These are phyloP conservation scores for Termitomyces sp. DNA, from an alignment of 768 basidiomycete genomes.

Conservation along the genomic window DNA sequence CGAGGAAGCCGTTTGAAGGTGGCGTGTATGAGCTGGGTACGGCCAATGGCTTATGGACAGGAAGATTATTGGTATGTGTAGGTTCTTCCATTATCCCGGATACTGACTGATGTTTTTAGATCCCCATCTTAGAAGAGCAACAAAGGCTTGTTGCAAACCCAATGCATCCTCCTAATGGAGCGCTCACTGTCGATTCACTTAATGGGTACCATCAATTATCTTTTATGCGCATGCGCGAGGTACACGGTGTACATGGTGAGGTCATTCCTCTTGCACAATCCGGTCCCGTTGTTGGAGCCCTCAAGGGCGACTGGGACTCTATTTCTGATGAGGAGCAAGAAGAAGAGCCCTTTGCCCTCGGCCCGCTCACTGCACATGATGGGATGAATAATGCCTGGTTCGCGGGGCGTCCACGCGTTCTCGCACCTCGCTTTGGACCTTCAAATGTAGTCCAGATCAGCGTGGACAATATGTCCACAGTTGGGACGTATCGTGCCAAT, in stretches of 20 bases:
- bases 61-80: slow-evolving; percentile 45
- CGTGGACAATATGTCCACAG: neutral
- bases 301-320: neutral
- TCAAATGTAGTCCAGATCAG: neutral
- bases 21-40: slow-evolving; percentile 37
- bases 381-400: slow-evolving; percentile 15
- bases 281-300: neutral
- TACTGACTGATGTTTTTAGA: slow-evolving; percentile 12
- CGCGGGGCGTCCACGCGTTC: slow-evolving; percentile 6
- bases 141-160: slow-evolving; percentile 9
- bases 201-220: neutral
- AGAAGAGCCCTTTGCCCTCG: slow-evolving; percentile 14
- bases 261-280: neutral
- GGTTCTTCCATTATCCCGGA: neutral
- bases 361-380: neutral
- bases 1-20: slow-evolving; percentile 11
- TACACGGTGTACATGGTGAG: slow-evolving; percentile 27
- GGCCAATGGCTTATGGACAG: slow-evolving; percentile 50
- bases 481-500: neutral
- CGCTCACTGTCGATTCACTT: slow-evolving; percentile 16
- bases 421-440: neutral
- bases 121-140: slow-evolving; percentile 14
- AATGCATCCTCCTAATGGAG: slow-evolving; percentile 15
- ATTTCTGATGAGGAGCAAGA: slow-evolving; percentile 6
- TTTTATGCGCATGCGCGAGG: slow-evolving; percentile 55